phyloP scores from a whole-genome alignment of 352 stramenopile genomes.

The Globisporangium carolinianum region DNA sequence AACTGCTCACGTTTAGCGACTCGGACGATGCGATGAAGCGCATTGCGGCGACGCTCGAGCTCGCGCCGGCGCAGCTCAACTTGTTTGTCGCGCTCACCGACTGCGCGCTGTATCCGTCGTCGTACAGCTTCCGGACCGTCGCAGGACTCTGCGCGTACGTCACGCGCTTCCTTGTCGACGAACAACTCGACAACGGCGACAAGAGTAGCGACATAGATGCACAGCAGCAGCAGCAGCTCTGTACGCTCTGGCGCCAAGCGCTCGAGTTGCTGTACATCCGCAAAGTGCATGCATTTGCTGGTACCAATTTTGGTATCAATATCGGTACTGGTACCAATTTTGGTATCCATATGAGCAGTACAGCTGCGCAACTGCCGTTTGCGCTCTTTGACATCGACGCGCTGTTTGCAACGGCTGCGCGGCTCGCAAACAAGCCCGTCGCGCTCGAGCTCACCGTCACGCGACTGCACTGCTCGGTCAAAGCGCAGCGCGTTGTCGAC shows the following conservation, averaged over 20 bases:
- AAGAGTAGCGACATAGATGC: conserved; percentile 4
- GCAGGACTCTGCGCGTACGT: conserved; percentile 59
- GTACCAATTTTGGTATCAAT: too few relatives aligned
- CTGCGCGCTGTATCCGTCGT: conserved; percentile 31
- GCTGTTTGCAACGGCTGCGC: conserved; percentile 45
- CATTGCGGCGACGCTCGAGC: conserved; percentile 36
- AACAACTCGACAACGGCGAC: conserved; percentile 13
- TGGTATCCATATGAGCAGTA: too few relatives aligned
- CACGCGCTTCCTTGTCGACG: conserved; percentile 37
- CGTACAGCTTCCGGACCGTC: conserved; percentile 41
- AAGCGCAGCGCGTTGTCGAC: conserved; percentile 50
- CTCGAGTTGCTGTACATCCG: conserved; percentile 60
- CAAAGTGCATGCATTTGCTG: conserved; percentile 14
- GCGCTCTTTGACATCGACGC: conserved; percentile 58
- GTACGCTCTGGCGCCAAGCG: conserved; percentile 36
- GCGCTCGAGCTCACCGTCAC: conserved; percentile 40
- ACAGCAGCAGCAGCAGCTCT: conserved; percentile 29
- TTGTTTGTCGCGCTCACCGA: conserved; percentile 50
- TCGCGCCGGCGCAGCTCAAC: conserved; percentile 58
- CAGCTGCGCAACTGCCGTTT: conserved; percentile 10
- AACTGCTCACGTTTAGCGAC: conserved; percentile 31
- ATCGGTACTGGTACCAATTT: too few relatives aligned
- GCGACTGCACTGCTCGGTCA: conserved; percentile 50
- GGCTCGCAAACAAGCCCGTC: conserved; percentile 41
- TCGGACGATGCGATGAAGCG: conserved; percentile 40